Base-by-base conservation (phyloP, 129 eudicot genomes). In the Ambrosia trifida region DNA sequence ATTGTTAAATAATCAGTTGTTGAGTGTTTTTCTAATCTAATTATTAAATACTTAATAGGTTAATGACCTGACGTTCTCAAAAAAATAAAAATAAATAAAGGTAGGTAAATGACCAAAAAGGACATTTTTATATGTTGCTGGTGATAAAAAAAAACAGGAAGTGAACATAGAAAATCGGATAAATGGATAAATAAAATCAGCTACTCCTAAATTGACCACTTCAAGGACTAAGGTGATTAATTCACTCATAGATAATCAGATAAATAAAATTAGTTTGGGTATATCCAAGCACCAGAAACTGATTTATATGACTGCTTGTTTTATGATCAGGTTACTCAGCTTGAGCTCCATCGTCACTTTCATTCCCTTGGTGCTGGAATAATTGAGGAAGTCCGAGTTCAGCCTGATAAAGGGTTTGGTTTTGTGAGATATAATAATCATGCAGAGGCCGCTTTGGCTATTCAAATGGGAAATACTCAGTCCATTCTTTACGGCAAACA, bases 331-430 rank as follows among this genome's bases (percentile, higher is more conserved):
- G 88, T 82, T 54, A 85, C 89, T 61, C 97, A 94, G 80, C 84
- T 84, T 79, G 99, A 94, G 62, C 92, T 94, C 16, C 99, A 90
- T 66, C 91, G 99, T 31, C 96, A 90, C 85, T 90, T 94, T 68
- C 88, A 94, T 81, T 78, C 88, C 32, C 88, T 94, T 64, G 91
- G 93, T 77, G 97, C 97, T 77, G 99, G 99, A 33, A 70, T 80
- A 52, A 90, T 94, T 61, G 96, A 94, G 75, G 99, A 94, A 85
- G 99, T 94, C 6, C 83, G 99, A 7, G 82, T 94, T 49, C 99
- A 94, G 69, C 99, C 96, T 33, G 99, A 94, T 70, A 90, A 94
- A 73, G 99, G 97, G 13, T 94, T 94, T 75, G 99, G 99, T 44
- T 94, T 94, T 79, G 97, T 94, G 72, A 87, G 99, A 81, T 90